Conservation (phyloP, 176 grass and related monocot genomes). For the Cocos nucifera region DNA sequence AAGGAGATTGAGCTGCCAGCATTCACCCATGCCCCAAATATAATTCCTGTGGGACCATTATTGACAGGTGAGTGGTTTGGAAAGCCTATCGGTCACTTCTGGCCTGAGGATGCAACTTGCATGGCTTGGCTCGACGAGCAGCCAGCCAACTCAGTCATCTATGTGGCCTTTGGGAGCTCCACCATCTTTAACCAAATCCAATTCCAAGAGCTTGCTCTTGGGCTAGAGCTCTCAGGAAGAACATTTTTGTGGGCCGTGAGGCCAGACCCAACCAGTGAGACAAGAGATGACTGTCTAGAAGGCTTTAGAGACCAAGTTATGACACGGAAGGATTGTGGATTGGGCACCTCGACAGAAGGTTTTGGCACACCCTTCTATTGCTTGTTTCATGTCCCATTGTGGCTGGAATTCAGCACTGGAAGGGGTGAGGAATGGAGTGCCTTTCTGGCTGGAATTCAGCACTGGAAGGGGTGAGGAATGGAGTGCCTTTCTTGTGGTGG, state of each 20-base stretch:
- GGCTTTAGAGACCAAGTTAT: constrained; percentile 7
- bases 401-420: constrained; percentile 59
- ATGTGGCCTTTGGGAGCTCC: constrained; percentile 51
- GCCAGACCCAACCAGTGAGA: constrained; percentile 10
- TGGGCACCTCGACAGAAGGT: constrained; percentile 39
- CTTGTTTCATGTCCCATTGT: constrained; percentile 46
- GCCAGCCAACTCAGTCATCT: constrained; percentile 31
- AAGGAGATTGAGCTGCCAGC: constrained; percentile 34
- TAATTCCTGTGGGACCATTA: constrained; percentile 35
- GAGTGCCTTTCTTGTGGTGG: constrained; percentile 25
- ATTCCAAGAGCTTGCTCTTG: constrained; percentile 50
- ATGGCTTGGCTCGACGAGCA: constrained; percentile 47
- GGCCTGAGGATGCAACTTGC: constrained; percentile 32
- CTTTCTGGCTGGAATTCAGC: constrained; percentile 46
- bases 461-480: constrained; percentile 28
- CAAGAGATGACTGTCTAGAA: constrained; percentile 15
- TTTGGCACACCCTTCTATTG: constrained; percentile 25
- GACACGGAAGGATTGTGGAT: constrained; percentile 6
- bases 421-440: constrained; percentile 10
- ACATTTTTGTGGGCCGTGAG: constrained; percentile 60
- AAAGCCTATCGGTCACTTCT: constrained; percentile 32
- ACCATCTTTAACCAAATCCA: constrained; percentile 14
- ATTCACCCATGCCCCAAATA: constrained; percentile 20
- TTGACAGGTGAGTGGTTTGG: not conserved
- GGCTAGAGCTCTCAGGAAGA: constrained; percentile 20